phyloP scores from a whole-genome alignment of 192 early-diverging fungal genomes.

The Backusella tarrabulga region DNA sequence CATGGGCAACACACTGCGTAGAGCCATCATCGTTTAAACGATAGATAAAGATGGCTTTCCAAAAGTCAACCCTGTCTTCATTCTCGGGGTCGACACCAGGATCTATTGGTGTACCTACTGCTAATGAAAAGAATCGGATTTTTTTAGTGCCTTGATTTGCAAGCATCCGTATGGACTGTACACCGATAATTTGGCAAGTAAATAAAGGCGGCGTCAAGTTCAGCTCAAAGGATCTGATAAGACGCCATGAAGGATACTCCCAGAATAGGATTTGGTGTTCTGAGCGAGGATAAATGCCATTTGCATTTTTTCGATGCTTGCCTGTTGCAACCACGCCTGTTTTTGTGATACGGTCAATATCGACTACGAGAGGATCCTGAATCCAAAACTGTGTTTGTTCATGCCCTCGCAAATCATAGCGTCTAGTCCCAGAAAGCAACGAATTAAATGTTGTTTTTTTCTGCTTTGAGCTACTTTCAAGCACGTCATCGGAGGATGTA shows the following conservation, averaged over 20 bases:
- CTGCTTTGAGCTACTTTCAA: neutral
- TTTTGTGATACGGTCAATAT: conserved; percentile 26
- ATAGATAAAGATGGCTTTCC: conserved; percentile 33
- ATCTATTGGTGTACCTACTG: conserved; percentile 22
- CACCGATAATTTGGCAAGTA: conserved; percentile 31
- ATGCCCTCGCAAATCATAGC: neutral
- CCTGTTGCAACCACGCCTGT: conserved; percentile 34
- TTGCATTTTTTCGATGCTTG: conserved; percentile 20
- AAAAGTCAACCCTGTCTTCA: conserved; percentile 9
- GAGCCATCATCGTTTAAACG: conserved; percentile 29
- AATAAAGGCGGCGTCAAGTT: conserved; percentile 23
- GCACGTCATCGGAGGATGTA: neutral
- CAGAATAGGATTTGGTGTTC: conserved; percentile 36
- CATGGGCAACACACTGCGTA: conserved; percentile 25
- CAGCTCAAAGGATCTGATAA: conserved; percentile 26
- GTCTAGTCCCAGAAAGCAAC: neutral
- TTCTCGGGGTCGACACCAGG: conserved; percentile 11
- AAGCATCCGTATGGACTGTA: conserved; percentile 21
- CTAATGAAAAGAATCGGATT: conserved; percentile 32
- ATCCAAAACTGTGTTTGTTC: conserved; percentile 24
- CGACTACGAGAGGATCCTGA: conserved; percentile 32
- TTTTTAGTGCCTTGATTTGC: neutral
- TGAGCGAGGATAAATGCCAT: conserved; percentile 3
- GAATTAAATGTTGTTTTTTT: neutral
- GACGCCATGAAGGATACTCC: conserved; percentile 35